Evolutionary conservation across 148 eudicot species (phyloP), one percentile per base, ranked within the genome.

Genomic region (Camellia sinensis): DNA sequence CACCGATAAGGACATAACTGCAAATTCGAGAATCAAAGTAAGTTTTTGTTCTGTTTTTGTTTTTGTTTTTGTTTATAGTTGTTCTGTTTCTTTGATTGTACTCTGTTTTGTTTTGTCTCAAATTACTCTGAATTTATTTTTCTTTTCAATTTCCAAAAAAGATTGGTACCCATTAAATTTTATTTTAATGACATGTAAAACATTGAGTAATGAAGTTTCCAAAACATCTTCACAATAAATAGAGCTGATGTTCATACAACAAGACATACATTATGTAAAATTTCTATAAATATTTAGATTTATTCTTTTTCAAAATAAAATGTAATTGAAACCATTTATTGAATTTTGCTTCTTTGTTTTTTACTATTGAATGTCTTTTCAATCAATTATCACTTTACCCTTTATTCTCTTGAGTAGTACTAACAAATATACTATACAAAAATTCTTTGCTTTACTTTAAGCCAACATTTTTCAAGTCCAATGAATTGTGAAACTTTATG

Each of bases 21-120:
- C 86, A 44, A 91, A 87, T 83, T 89, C 98, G 67, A 88, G 93
- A 85, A 80, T 88, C 80, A 86, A 84, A 11, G 98, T 94, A 84
- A 85, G 92, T 9, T 1, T 52, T 64, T 37, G 2, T 8, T 8
- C 57, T 69, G 2, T 69, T 2, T 7, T 66, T 3, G 9, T 45
- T 8, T 8, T 50, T 69, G 2, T 69, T 2, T 7, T 66, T 3
- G 9, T 45, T 80, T 78, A 37, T n/a, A 17, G 63, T 78, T 63
- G 10, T 5, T 77, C 57, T 63, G 21, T 67, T 67, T 11, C 48
- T 29, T 75, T 75, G 11, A 62, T 29, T 67, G 50, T 66, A 7
- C 8, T 68, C 9, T 18, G 21, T 56, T 73, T 37, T 37, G 12
- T 3, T 9, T 37, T 37, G 12, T 3, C 7, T 44, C 62, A 29